These are phyloP conservation scores for Gossypium longicalyx DNA, from an alignment of 345 rosid genomes.

Conservation along the genomic window DNA sequence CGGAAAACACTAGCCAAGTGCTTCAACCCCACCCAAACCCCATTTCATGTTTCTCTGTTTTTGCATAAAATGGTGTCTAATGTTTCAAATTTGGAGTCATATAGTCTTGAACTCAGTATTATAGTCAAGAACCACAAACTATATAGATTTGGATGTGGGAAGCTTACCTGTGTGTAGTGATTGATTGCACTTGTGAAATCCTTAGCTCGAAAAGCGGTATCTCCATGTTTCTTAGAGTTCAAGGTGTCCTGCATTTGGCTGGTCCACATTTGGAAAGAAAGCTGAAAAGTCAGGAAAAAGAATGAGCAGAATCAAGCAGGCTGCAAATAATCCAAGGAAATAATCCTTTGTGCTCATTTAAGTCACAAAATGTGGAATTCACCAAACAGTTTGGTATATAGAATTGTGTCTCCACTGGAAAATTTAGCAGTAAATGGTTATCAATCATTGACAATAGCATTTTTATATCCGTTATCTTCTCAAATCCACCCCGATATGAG, in stretches of 20 bases:
- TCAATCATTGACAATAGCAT: neutral
- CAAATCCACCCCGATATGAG: neutral
- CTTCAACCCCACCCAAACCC: neutral
- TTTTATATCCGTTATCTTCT: neutral
- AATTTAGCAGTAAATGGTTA: neutral
- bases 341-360: neutral
- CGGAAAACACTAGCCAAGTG: neutral
- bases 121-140: neutral
- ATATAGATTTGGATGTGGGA: neutral
- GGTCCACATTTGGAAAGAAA: constrained; percentile 99
- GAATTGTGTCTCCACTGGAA: neutral
- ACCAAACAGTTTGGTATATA: neutral
- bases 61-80: neutral
- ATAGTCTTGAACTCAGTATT: neutral
- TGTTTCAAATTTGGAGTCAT: neutral
- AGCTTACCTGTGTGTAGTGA: constrained; percentile 68
- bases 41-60: no score
- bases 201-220: constrained; percentile 81
- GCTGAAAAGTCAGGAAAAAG: constrained; percentile 34
- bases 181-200: constrained; percentile 72
- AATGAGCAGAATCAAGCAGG: neutral
- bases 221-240: constrained; percentile 89
- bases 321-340: neutral
- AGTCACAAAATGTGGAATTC: neutral
- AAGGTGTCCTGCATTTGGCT: constrained; percentile 86